phyloP scores from a whole-genome alignment of 2,329 filamentous ascomycete species.

The Paracamarosporium sp. region DNA sequence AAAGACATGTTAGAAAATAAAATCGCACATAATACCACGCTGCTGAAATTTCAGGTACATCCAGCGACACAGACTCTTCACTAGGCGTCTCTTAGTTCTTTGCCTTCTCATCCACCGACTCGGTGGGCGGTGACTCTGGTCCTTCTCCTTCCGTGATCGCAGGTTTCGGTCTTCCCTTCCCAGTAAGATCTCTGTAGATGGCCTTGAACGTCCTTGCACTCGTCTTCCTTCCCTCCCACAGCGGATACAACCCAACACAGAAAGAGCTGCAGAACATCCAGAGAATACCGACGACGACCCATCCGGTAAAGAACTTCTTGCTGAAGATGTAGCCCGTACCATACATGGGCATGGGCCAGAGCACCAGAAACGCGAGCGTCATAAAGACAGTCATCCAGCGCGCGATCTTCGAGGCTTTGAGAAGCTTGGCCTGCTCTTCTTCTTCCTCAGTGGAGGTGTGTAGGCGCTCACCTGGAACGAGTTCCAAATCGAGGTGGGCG shows the following conservation, averaged over 20 bases:
- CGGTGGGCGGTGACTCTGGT: constrained; percentile 24
- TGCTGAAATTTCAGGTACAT: no score
- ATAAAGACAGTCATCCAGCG: constrained; percentile 66
- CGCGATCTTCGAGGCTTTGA: constrained; percentile 58
- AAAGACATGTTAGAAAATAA: background rate
- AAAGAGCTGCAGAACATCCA: constrained; percentile 79
- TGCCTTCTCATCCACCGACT: constrained; percentile 28
- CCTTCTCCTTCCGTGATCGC: constrained; percentile 26
- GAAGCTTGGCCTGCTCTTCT: constrained; percentile 51
- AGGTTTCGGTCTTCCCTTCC: constrained; percentile 26
- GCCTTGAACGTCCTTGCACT: constrained; percentile 66
- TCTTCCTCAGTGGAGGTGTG: constrained; percentile 46
- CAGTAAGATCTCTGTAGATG: constrained; percentile 67
- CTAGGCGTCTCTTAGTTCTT: constrained; percentile 20
- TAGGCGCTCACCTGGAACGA: constrained; percentile 60
- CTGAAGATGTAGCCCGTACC: constrained; percentile 81
- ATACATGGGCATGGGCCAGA: constrained; percentile 95
- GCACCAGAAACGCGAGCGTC: constrained; percentile 74
- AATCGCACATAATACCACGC: no score
- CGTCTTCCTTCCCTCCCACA: constrained; percentile 78
- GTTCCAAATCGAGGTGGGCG: constrained; percentile 71
- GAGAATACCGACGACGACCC: constrained; percentile 71
- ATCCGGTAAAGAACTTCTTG: constrained; percentile 82
- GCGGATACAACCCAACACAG: constrained; percentile 80
- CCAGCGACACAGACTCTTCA: no score